These are phyloP conservation scores for Neurospora intermedia DNA, from an alignment of 495 filamentous ascomycete species.

Conservation along the genomic window DNA sequence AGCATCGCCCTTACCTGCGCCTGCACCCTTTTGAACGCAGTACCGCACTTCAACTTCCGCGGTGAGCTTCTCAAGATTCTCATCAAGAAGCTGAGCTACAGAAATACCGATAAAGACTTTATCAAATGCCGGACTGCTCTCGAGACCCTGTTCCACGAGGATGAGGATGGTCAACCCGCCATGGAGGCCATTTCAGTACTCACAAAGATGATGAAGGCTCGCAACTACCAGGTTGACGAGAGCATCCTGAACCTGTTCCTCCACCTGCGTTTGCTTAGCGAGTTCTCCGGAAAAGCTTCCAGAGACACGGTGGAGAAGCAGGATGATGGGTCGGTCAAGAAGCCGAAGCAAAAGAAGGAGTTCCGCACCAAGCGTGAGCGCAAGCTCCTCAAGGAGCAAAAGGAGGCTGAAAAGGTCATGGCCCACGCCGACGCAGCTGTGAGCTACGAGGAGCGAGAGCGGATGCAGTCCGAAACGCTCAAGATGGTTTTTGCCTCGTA, in stretches of 20 bases:
- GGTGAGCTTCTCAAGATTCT: slow-evolving; percentile 77
- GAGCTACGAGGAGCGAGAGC: slow-evolving; percentile 80
- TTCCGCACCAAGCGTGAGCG: slow-evolving; percentile 39
- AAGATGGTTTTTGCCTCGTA: slow-evolving; percentile 93
- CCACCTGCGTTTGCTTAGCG: slow-evolving; percentile 74
- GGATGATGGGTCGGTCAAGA: slow-evolving; percentile 44
- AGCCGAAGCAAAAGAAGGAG: slow-evolving; percentile 56
- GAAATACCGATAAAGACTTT: slow-evolving; percentile 58
- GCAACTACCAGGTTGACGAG: slow-evolving; percentile 70
- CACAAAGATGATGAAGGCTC: slow-evolving; percentile 87
- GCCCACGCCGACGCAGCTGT: slow-evolving; percentile 82
- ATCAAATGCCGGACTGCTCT: slow-evolving; percentile 69
- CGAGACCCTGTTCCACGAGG: slow-evolving; percentile 71
- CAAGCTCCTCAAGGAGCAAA: slow-evolving; percentile 68
- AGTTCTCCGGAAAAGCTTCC: slow-evolving; percentile 76
- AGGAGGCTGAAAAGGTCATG: slow-evolving; percentile 86
- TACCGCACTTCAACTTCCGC: slow-evolving; percentile 96
- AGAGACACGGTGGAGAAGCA: slow-evolving; percentile 55
- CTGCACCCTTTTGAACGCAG: slow-evolving; percentile 61
- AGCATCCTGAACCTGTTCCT: slow-evolving; percentile 84
- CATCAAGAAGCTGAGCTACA: slow-evolving; percentile 65
- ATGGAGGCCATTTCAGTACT: slow-evolving; percentile 78
- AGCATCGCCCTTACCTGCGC: slow-evolving; percentile 76
- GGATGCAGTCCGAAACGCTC: slow-evolving; percentile 84
- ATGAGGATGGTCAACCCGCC: slow-evolving; percentile 78